A percentile compares a stretch with the other conserved stretches of the same genome.
Evolutionary conservation across 352 stramenopile genomes (phyloP).

Genomic region (Phytopythium ostracodes): DNA sequence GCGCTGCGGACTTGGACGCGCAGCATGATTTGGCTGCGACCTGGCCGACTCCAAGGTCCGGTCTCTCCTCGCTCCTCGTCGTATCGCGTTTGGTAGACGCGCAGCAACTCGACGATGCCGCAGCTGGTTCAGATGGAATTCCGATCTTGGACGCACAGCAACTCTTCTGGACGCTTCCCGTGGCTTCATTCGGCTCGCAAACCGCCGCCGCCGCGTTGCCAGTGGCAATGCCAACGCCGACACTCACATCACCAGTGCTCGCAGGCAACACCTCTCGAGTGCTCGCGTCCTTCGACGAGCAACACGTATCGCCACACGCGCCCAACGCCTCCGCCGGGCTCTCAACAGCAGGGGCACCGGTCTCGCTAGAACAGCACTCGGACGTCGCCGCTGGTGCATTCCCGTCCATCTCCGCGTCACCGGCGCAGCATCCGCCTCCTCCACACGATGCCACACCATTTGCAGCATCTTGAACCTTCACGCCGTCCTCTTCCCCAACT

Average conservation of each 20-base stretch:
- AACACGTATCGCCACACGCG: neutral
- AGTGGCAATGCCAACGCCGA: neutral
- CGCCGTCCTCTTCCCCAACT: neutral
- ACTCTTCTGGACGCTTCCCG: neutral
- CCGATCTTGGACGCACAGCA: neutral
- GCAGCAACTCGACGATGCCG: neutral
- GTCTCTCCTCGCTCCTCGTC: neutral
- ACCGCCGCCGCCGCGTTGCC: neutral
- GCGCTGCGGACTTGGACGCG: neutral
- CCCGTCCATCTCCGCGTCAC: neutral
- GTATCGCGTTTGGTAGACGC: neutral
- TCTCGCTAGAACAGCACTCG: neutral
- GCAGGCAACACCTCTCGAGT: neutral
- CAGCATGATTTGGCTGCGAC: constrained; percentile 7
- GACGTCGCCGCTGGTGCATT: neutral
- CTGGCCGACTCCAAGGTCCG: neutral
- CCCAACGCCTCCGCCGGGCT: neutral
- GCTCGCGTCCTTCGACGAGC: neutral
- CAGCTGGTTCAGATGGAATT: neutral
- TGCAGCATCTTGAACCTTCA: neutral
- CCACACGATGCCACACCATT: neutral
- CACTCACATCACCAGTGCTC: neutral
- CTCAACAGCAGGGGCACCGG: neutral
- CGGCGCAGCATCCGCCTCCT: neutral
- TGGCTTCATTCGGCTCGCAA: neutral